These are phyloP conservation scores for Candida pini DNA, from an alignment of 805 yeast species.

Conservation along the genomic window DNA sequence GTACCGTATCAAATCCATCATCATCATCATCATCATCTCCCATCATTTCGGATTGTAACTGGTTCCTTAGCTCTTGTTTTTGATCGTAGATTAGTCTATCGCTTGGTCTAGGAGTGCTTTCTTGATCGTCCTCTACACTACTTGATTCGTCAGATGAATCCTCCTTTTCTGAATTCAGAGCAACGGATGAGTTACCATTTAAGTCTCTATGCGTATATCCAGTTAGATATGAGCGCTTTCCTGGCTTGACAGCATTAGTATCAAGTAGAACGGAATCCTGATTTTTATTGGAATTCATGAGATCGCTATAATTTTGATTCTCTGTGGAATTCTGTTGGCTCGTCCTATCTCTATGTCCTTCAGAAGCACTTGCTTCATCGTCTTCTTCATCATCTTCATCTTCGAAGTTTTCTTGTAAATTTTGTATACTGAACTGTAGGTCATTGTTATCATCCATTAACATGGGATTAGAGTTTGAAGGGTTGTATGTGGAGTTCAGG, in stretches of 20 bases:
- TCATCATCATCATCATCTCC: too few species aligned
- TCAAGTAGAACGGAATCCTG: background rate
- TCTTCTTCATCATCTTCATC: constrained; percentile 16
- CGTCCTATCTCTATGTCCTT: background rate
- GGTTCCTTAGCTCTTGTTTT: constrained; percentile 14
- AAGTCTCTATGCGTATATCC: background rate
- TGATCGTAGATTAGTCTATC: constrained; percentile 12
- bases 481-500: constrained; percentile 26
- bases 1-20: constrained; percentile 22
- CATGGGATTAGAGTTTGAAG: constrained; percentile 24
- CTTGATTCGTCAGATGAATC: constrained; percentile 12
- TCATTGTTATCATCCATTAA: constrained; percentile 25
- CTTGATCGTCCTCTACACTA: constrained; percentile 7
- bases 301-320: background rate
- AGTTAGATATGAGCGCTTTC: constrained; percentile 9
- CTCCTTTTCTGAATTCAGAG: constrained; percentile 25
- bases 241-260: background rate
- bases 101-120: background rate
- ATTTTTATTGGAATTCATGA: background rate
- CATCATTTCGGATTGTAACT: constrained; percentile 17
- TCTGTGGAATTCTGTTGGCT: background rate
- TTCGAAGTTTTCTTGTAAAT: constrained; percentile 18
- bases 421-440: constrained; percentile 17
- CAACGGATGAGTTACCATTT: constrained; percentile 13
- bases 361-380: constrained; percentile 6